phyloP scores from a whole-genome alignment of 169 alveolate genomes.

The Plasmodium malariae region DNA sequence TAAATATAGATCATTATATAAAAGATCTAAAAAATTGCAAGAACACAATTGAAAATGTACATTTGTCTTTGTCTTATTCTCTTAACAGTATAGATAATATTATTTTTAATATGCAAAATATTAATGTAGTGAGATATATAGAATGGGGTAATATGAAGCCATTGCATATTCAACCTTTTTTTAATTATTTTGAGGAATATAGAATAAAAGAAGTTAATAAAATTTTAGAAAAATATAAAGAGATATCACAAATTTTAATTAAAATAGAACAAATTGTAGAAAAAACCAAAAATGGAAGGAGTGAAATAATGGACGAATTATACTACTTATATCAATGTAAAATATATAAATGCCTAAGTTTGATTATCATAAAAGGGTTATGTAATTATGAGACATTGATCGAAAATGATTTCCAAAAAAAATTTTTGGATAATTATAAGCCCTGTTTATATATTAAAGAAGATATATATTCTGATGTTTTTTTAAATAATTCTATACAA shows the following conservation, averaged over 20 bases:
- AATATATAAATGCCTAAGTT: conserved; percentile 68
- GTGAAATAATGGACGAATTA: conserved; percentile 74
- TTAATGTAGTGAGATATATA: conserved; percentile 49
- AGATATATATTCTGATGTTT: conserved; percentile 73
- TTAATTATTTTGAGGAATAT: conserved; percentile 71
- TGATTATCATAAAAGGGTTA: conserved; percentile 67
- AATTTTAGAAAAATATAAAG: conserved; percentile 51
- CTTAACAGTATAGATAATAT: conserved; percentile 68
- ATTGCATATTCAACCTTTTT: conserved; percentile 69
- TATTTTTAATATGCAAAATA: conserved; percentile 71
- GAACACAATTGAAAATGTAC: conserved; percentile 49
- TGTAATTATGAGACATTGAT: conserved; percentile 67
- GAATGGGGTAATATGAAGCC: conserved; percentile 69
- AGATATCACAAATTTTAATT: conserved; percentile 71
- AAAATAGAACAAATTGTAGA: conserved; percentile 76
- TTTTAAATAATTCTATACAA: conserved; percentile 72
- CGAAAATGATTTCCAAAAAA: conserved; percentile 71
- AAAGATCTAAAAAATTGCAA: conserved; percentile 63
- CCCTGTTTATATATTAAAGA: conserved; percentile 73
- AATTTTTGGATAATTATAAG: conserved; percentile 32
- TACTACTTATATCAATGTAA: conserved; percentile 71
- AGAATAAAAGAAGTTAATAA: conserved; percentile 49
- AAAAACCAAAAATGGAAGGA: conserved; percentile 71
- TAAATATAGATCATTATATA: conserved; percentile 66
- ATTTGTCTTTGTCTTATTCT: conserved; percentile 56